Conservation (phyloP, 768 basidiomycete genomes). For the Plicaturopsis crispa region DNA sequence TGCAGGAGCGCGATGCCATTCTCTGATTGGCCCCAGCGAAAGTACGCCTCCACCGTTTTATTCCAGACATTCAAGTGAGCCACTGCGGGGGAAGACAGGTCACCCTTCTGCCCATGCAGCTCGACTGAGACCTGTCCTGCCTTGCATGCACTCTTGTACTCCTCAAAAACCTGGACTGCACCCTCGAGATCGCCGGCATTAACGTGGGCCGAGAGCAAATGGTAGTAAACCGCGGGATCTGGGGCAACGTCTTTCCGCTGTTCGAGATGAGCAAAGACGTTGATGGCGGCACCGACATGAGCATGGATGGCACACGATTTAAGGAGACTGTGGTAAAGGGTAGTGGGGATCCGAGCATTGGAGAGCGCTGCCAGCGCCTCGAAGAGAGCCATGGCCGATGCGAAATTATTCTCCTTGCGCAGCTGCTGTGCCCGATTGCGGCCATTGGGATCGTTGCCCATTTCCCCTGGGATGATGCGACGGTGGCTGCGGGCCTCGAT, state of each 20-base stretch:
- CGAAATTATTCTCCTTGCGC: conserved; percentile 60
- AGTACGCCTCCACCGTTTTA: conserved; percentile 69
- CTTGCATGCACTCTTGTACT: conserved; percentile 39
- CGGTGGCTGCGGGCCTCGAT: conserved; percentile 36
- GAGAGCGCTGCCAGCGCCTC: conserved; percentile 40
- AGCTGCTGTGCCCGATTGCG: conserved; percentile 35
- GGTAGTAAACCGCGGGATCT: conserved; percentile 33
- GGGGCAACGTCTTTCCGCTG: conserved; percentile 24
- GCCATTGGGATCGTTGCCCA: conserved; percentile 14
- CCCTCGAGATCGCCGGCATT: conserved; percentile 39
- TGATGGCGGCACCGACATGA: conserved; percentile 53
- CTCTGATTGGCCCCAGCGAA: conserved; percentile 53
- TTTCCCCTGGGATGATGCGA: conserved; percentile 14
- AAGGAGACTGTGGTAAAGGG: conserved; percentile 48
- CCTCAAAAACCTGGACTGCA: conserved; percentile 54
- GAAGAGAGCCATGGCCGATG: conserved; percentile 67
- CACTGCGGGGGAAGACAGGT: conserved; percentile 13
- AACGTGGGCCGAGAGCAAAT: conserved; percentile 53
- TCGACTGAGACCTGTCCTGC: conserved; percentile 28
- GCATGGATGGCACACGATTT: conserved; percentile 51
- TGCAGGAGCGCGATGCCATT: conserved; percentile 62
- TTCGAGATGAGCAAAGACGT: conserved; percentile 60
- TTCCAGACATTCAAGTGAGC: conserved; percentile 56
- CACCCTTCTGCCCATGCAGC: conserved; percentile 17
- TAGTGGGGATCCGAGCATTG: conserved; percentile 23